Evolutionary conservation across 495 filamentous ascomycete genomes (phyloP).

Genomic region (Annulohypoxylon nitens): DNA sequence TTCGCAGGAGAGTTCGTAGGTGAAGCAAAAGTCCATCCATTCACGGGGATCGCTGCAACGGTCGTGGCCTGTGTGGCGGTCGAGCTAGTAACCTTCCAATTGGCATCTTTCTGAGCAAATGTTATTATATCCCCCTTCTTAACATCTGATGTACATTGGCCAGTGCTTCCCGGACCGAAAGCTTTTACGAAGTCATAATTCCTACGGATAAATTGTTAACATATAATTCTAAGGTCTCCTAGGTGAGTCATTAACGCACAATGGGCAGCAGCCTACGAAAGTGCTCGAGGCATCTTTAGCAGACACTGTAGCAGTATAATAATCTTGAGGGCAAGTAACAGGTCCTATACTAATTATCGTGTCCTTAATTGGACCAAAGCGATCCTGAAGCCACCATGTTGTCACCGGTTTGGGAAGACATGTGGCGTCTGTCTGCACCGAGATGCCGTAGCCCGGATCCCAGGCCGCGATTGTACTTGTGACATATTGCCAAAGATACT

Average conservation of each 20-base stretch:
- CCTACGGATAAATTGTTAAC: constrained; percentile 32
- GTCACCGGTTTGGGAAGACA: constrained; percentile 49
- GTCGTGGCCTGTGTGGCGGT: constrained; percentile 23
- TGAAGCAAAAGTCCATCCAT: constrained; percentile 45
- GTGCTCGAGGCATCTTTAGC: constrained; percentile 44
- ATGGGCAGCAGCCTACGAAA: constrained; percentile 49
- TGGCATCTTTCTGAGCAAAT: constrained; percentile 26
- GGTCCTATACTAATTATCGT: constrained; percentile 46
- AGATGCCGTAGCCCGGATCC: constrained; percentile 48
- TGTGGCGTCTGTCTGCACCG: constrained; percentile 24
- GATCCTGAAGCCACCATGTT: constrained; percentile 49
- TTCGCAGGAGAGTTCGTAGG: constrained; percentile 26
- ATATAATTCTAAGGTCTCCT: background rate
- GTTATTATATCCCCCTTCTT: constrained; percentile 36
- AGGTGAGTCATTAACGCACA: constrained; percentile 36
- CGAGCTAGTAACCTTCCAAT: constrained; percentile 36
- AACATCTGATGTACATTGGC: constrained; percentile 46
- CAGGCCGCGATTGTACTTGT: constrained; percentile 37
- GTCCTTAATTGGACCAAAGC: constrained; percentile 20
- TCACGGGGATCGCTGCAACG: constrained; percentile 44
- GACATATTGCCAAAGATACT: constrained; percentile 31
- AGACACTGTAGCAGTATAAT: constrained; percentile 46
- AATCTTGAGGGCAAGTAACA: constrained; percentile 50
- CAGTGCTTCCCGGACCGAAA: constrained; percentile 25
- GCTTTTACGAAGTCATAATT: constrained; percentile 39